Conservation (phyloP, 805 yeast genomes). For the Hanseniaspora hatyaiensis region DNA sequence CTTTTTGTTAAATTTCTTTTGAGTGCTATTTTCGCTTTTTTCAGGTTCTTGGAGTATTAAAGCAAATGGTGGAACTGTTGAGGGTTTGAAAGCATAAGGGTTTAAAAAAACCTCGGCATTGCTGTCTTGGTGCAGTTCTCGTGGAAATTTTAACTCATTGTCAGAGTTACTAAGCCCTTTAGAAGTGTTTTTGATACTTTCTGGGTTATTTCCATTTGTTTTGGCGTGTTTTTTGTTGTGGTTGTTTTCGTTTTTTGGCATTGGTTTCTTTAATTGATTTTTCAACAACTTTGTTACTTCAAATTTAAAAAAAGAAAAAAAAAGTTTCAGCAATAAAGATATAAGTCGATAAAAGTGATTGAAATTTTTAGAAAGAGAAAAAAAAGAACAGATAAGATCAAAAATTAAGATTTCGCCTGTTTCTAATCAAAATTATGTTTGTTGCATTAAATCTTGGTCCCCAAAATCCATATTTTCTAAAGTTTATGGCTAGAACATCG, state of each 20-base stretch:
- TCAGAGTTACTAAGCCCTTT: no score
- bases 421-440: no score
- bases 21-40: constrained; percentile 4
- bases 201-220: background rate
- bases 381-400: no score
- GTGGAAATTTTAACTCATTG: background rate
- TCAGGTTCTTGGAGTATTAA: constrained; percentile 33
- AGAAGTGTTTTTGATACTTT: background rate
- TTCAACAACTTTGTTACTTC: background rate
- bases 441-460: no score
- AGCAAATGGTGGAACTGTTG: constrained; percentile 53
- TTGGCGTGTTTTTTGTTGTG: no score
- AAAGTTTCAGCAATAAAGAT: no score
- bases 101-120: constrained; percentile 20
- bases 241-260: background rate
- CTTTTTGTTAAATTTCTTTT: constrained; percentile 8
- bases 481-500: no score
- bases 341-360: no score
- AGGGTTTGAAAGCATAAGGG: constrained; percentile 32
- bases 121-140: background rate
- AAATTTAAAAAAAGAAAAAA: no score
- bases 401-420: no score
- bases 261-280: background rate
- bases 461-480: no score
- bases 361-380: no score